phyloP scores from a whole-genome alignment of 2,329 filamentous ascomycete genomes.

The Aspergillus proliferans region DNA sequence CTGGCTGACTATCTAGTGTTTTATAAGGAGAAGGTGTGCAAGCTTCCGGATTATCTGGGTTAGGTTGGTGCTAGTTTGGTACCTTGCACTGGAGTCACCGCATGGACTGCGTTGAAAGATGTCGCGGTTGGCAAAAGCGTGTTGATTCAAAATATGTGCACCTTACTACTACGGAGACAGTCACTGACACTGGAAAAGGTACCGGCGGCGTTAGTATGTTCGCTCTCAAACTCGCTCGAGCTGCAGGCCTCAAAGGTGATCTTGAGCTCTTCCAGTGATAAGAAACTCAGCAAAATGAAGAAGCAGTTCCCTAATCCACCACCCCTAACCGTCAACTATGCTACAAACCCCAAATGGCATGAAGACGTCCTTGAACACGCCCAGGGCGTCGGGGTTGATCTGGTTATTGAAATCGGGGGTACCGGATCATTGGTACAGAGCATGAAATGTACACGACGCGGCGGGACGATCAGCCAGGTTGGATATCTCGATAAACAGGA shows the following conservation, averaged over 20 bases:
- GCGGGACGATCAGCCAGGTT: conserved; percentile 40
- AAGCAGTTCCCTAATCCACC: conserved; percentile 15
- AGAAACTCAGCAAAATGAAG: conserved; percentile 25
- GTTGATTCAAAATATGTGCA: conserved; percentile 37
- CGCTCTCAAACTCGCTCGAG: conserved; percentile 29
- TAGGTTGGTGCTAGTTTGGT: conserved; percentile 34
- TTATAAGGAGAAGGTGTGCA: conserved; percentile 32
- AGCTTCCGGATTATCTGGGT: conserved; percentile 32
- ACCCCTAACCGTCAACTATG: conserved; percentile 29
- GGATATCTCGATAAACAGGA: conserved; percentile 35
- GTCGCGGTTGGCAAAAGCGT: conserved; percentile 35
- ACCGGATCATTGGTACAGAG: conserved; percentile 33
- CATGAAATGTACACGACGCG: conserved; percentile 36
- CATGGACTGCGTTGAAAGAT: conserved; percentile 41
- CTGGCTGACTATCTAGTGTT: conserved; percentile 36
- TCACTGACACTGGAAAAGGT: conserved; percentile 14
- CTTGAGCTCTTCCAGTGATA: conserved; percentile 32
- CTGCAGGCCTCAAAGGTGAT: conserved; percentile 31
- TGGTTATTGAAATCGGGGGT: conserved; percentile 38
- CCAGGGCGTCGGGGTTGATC: conserved; percentile 27
- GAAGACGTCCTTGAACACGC: conserved; percentile 29
- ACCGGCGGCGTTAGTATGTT: conserved; percentile 33
- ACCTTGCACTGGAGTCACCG: conserved; percentile 42
- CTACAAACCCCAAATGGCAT: conserved; percentile 23
- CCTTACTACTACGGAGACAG: neutral